Evolutionary conservation across 1,139 yeast species (phyloP), one percentile per base, ranked within the genome.

Genomic region (Kodamaea plutei): DNA sequence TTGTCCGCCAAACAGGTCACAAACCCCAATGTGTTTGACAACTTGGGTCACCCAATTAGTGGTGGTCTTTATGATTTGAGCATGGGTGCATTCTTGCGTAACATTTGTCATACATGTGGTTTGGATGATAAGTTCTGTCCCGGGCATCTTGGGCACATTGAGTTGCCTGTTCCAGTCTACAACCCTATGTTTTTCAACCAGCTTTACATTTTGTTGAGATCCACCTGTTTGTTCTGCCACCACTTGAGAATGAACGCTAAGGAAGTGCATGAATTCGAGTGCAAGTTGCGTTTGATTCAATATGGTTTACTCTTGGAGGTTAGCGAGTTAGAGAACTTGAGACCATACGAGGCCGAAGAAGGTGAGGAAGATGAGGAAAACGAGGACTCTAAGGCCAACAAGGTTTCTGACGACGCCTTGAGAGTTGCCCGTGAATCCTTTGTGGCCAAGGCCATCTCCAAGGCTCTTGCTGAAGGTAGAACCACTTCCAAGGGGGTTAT

Each of bases 141-240:
- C 3, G 99, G 99, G 22, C 99, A 93, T 58, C 88, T 87, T 62
- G 99, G 99, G 37, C 98, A 93, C 58, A 88, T 93, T 38, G 96
- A 91, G 56, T 73, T 93, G 45, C 98, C 98, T 7, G 82, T 87
- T 23, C 95, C 97, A 5, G 94, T 87, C 28, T 93, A 88, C 66
- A 91, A 88, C 54, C 97, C 98, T 11, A 64, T 93, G 49, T 91
- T 93, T 54, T 91, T 93, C 76, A 76, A 79, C 52, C 97, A 91
- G 59, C 69, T 93, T 69, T 91, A 81, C 64, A 73, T 84, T 38
- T 79, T 82, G 48, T 69, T 93, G 51, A 73, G 97, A 56, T 73
- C 91, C 25, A 64, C 91, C 16, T 93, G 99, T 72, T 70, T 91
- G 37, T 89, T 78, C 62, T 93, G 99, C 62, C 94, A 85, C 56